phyloP scores from a whole-genome alignment of 2,329 filamentous ascomycete genomes.

The Daldinia eschscholtzii region DNA sequence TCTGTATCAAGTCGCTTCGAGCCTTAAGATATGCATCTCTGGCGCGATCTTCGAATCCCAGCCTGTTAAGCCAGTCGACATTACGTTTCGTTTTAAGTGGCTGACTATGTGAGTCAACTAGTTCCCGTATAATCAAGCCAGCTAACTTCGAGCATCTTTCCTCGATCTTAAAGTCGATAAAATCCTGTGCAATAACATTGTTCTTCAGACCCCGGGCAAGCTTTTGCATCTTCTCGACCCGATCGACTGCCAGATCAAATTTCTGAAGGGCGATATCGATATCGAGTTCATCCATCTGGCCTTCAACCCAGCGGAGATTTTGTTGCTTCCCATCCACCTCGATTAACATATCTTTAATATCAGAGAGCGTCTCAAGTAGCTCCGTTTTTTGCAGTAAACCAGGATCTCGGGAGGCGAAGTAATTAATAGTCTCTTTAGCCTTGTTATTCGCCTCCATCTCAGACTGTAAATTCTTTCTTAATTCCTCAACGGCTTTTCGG shows the following conservation, averaged over 20 bases:
- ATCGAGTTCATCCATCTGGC: slow-evolving; percentile 94
- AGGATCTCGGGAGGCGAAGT: slow-evolving; percentile 83
- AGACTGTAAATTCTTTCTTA: slow-evolving; percentile 85
- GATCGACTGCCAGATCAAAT: slow-evolving; percentile 85
- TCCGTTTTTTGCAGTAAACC: slow-evolving; percentile 83
- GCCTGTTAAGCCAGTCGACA: slow-evolving; percentile 83
- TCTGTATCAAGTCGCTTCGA: slow-evolving; percentile 81
- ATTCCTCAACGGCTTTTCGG: slow-evolving; percentile 90
- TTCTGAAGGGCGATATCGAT: slow-evolving; percentile 93
- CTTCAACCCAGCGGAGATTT: slow-evolving; percentile 94
- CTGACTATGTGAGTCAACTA: slow-evolving; percentile 83
- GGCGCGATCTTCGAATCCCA: slow-evolving; percentile 92
- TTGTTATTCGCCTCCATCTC: slow-evolving; percentile 91
- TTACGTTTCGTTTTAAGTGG: slow-evolving; percentile 82
- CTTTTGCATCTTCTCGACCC: slow-evolving; percentile 86
- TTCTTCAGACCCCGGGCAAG: slow-evolving; percentile 85
- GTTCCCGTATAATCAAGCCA: slow-evolving; percentile 78
- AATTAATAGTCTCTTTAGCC: slow-evolving; percentile 85
- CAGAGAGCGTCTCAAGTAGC: slow-evolving; percentile 81
- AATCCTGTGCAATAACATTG: slow-evolving; percentile 88
- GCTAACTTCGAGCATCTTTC: slow-evolving; percentile 85
- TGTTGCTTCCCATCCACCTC: slow-evolving; percentile 98
- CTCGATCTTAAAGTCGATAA: slow-evolving; percentile 91
- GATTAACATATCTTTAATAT: slow-evolving; percentile 88
- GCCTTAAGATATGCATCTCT: slow-evolving; percentile 88